Evolutionary conservation across 2,329 filamentous ascomycete genomes (phyloP), one percentile per base, ranked within the genome.

Genomic region (Fusarium sp.): DNA sequence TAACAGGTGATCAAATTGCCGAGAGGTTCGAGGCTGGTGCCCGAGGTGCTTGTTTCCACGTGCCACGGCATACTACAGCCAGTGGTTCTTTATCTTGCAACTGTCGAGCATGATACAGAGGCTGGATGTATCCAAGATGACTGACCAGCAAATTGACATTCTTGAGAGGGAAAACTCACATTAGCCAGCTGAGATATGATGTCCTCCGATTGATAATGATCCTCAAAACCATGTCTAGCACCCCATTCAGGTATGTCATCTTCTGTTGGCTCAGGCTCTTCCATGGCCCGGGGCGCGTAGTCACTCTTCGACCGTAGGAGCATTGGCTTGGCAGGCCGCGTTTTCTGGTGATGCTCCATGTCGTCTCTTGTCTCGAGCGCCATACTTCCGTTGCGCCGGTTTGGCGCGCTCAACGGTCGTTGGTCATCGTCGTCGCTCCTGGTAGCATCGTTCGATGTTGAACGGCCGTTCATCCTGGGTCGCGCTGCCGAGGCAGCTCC

Each of bases 141-240:
- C 63, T 38, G 66, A 53, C 50, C 39, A 54, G 54, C 51, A 61
- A 53, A 73, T 56, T 32, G 72, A 63, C 55, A 67, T 70, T 53
- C 68, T 72, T 67, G 53, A 53, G 24, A 70, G 64, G 51, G 61
- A 51, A 56, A 75, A 87, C 91, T 85, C 84, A 95, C 93, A 80
- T 92, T 95, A 59, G 93, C 94, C 73, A 98, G 87, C 75, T 95
- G 89, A 65, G 93, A 93, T 77, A 97, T 93, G 78, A 97, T 95
- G 80, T 98, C 94, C 76, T 95, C 93, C 10, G 93, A 97, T 80
- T 94, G 93, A 81, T 97, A 95, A 82, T 98, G 94, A 76, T 95
- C 93, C 80, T 97, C 94, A 85, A 96, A 98, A 54, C 95, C 95
- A 84, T 98, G 95, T 55, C 95, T 90, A 81, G 88, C 88, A 13